Base-by-base conservation (phyloP, 306 rosid genomes). In the Trichosanthes cucumerina region DNA sequence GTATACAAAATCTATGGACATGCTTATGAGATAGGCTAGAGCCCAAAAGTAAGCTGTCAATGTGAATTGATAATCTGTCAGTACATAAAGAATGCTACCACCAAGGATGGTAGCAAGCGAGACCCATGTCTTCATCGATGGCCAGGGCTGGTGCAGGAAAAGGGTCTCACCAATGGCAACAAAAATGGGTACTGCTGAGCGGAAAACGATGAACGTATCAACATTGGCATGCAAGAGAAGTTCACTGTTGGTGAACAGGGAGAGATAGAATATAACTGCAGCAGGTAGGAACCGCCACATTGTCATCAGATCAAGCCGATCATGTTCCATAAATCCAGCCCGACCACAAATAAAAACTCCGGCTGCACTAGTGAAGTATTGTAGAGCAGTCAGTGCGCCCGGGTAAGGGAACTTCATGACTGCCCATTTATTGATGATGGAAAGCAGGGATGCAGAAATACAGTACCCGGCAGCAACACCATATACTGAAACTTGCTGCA, bases 361-460 rank as follows among this genome's bases (percentile, higher is more conserved):
- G 0, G 89, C 83, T 0, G 90, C 97, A 75, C 97, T 93, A 24
- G 96, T 90, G 85, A 93, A 89, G 86, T 93, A 90, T 86, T 93
- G 96, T 28, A 90, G 65, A 12, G 97, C 97, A 18, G 96, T 93
- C 21, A 93, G 85, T 1, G 97, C 96, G 0, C 97, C 97, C 0
- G 97, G 97, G 81, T 93, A 93, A 64, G 97, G 97, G 82, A 93
- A 93, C 83, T 90, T 90, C 93, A 91, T 87, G 28, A 93, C 84
- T 66, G 97, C 97, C 97, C 96, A 93, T 91, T 93, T 93, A 86
- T 90, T 93, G 78, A 93, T 93, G 59, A 93, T 90, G 43, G 97
- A 93, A 34, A 93, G 93, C 84, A 93, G 81, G 19, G 97, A 93
- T 19, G 97, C 97, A 44, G 97, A 93, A 56, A 93, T 76, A 82